Conservation (phyloP, 352 stramenopile species). For the Phytopythium boreale region DNA sequence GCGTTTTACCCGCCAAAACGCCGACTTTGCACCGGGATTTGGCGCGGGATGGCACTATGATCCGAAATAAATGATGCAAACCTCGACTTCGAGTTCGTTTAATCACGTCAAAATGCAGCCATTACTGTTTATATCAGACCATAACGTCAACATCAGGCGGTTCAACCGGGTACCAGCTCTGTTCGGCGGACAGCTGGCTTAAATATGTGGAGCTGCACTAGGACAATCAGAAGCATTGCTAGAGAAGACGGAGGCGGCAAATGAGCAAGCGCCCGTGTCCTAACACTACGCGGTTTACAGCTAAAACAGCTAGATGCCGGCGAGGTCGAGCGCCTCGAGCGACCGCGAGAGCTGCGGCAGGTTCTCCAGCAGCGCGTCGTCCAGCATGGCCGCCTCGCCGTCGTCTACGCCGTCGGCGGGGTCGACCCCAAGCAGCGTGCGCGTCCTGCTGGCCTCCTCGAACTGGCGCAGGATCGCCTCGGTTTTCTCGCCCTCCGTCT, state of each 20-base stretch:
- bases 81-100: background rate
- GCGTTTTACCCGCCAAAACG: background rate
- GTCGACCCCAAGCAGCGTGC: constrained; percentile 40
- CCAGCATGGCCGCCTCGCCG: constrained; percentile 42
- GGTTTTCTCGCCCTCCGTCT: constrained; percentile 79
- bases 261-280: background rate
- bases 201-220: background rate
- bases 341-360: constrained; percentile 59
- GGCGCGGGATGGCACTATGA: background rate
- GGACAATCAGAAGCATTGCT: background rate
- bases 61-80: background rate
- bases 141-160: no score
- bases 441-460: constrained; percentile 70
- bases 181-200: background rate
- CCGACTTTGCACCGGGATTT: background rate
- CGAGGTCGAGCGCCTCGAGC: constrained; percentile 76
- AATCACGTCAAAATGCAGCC: background rate
- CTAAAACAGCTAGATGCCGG: constrained; percentile 49
- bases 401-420: constrained; percentile 50
- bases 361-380: constrained; percentile 59
- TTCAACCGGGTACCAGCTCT: background rate
- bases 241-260: background rate
- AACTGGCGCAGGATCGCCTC: constrained; percentile 81
- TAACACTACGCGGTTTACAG: no score
- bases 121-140: background rate